Base-by-base conservation (phyloP, 208 protist genomes). In the Acanthamoeba castellanii region DNA sequence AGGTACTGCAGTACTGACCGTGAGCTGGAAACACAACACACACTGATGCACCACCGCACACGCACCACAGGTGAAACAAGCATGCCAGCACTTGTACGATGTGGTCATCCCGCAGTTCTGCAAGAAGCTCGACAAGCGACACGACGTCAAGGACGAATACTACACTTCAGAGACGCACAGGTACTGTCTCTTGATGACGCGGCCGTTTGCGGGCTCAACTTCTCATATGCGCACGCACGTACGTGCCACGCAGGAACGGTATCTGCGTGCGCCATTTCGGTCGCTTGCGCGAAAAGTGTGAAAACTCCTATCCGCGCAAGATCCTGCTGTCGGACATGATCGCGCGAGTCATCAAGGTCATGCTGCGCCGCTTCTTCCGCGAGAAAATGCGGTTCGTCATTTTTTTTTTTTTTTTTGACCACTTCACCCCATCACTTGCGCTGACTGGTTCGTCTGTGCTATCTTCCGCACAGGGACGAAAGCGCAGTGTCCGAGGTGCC, bases 231-330 rank as follows among this genome's bases (percentile, higher is more conserved):
- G 50, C 42, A 4, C 8, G 18, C 13, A 8, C 7, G 16, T 14
- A 57, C 22, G 13, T 22, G 13, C 30, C 76, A 52, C 81, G 5
- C 34, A 90, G 82, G 32, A 59, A 90, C 25, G 82, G 82, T 25
- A 90, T 90, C 20, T 70, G 57, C 30, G 57, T 90, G 13, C 82
- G 82, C 57, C 82, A 90, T 13, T 59, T 68, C 34, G 82, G 82
- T 34, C 27, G 47, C 11, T 27, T 90, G 30, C 45, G 82, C 1
- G 47, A 59, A 16, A 70, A 68, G 32, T 90, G 82, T 32, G 57
- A 59, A 30, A 90, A 90, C 55, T 90, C 82, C 22, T 90, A 90
- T 13, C 82, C 82, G 18, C 82, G 82, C 55, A 90, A 90, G 82
- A 90, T 90, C 50, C 32, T 90, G 13, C 57, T 90, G 18, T 90